phyloP scores from a whole-genome alignment of 129 eudicot species.

The Tanacetum coccineum region DNA sequence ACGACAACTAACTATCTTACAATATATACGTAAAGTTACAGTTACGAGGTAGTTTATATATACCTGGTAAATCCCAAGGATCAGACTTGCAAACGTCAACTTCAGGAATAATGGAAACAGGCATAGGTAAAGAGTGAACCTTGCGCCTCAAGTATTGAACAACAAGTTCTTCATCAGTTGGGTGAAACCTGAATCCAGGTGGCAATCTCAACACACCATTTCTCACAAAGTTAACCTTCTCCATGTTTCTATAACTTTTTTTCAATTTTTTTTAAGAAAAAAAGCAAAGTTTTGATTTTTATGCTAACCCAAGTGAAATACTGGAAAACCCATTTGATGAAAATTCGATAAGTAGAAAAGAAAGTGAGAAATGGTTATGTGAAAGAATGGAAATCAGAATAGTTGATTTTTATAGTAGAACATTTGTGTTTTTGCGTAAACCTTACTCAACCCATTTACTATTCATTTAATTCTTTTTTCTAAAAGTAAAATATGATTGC shows the following conservation, averaged over 20 bases:
- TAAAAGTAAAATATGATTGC: no score
- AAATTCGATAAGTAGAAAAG: not conserved
- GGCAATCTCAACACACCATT: conserved; percentile 72
- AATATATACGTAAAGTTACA: no score
- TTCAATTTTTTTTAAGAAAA: no score
- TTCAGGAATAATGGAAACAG: conserved; percentile 36
- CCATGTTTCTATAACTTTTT: no score
- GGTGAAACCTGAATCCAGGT: conserved; percentile 45
- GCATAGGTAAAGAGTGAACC: conserved; percentile 30
- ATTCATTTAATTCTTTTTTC: no score
- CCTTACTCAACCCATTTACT: not conserved
- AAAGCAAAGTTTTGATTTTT: not conserved
- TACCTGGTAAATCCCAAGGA: conserved; percentile 36
- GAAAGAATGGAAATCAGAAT: not conserved
- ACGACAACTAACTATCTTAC: not conserved
- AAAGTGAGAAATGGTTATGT: not conserved
- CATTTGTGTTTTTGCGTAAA: not conserved
- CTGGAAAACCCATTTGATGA: not conserved
- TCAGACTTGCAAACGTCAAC: conserved; percentile 23
- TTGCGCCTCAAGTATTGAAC: conserved; percentile 36
- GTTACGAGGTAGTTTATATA: no score
- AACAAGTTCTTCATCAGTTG: conserved; percentile 24
- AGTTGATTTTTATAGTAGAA: not conserved
- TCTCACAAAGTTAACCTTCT: conserved; percentile 49
- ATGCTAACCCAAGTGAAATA: not conserved